Evolutionary conservation across 2,329 filamentous ascomycete species (phyloP), one percentile per base, ranked within the genome.

Genomic region (Hymenotorrendiella dingleyae): DNA sequence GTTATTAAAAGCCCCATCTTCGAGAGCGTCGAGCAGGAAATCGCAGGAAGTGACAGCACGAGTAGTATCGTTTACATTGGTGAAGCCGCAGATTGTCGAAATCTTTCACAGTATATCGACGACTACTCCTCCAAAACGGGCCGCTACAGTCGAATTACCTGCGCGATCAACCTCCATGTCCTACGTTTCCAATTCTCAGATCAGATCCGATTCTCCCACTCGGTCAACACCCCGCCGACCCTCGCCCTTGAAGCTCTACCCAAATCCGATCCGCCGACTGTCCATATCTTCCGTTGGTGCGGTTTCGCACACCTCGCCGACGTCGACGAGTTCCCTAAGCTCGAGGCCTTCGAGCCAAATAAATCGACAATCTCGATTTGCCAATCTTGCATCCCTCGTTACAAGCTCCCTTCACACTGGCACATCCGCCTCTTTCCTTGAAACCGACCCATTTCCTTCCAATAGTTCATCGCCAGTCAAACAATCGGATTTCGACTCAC

Each of bases 31-130:
- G 19, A 55, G 39, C 38, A 52, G 52, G 29, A 52, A 40, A 40
- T 58, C 56, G 54, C 70, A 72, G 50, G 71, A 78, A 58, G 72
- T 73, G 50, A 80, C 71, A 4, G 78, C 78, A 6, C 69, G 74
- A 40, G 67, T 73, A 2, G 74, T 82, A 10, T 77, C 76, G 0
- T 75, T 82, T 28, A 66, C 79, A 43, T 78, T 73, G 47, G 67
- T 73, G 3, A 80, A 77, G 63, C 78, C 78, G 4, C 73, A 69
- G 34, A 68, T 82, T 29, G 33, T 59, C 47, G 45, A 53, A 23
- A 50, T 57, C 42, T 19, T 40, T 20, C 32, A 17, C 22, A n/a
- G 17, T 20, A n/a, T n/a, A n/a, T 20, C 17, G 30, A 16, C 36
- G 36, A 43, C 50, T 20, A 37, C 24, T 23, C 32, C 30, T 4